Base-by-base conservation (phyloP, 2,329 filamentous ascomycete species). In the Diaporthe destruens region DNA sequence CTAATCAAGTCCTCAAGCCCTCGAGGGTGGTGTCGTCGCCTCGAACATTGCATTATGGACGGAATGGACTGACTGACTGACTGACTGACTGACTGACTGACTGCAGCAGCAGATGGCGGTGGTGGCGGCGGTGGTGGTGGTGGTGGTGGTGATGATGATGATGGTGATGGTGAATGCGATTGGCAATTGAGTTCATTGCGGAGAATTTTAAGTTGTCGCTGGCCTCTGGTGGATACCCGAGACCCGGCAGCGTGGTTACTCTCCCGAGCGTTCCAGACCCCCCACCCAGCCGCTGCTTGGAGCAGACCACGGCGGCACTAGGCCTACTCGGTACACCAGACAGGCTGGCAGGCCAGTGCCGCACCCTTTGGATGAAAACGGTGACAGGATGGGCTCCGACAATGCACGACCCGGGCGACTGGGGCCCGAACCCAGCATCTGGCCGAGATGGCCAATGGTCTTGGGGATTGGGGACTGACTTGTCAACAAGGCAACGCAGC, bases 361-460 rank as follows among this genome's bases (percentile, higher is more conserved):
- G 61, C 61, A 66, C 36, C 47, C 61, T 66, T 20, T 53, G 61
- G 61, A 66, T 47, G 32, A 66, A 66, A 66, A n/a, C 61, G 61
- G 61, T 51, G 61, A n/a, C n/a, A 39, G n/a, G n/a, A n/a, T n/a
- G n/a, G n/a, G n/a, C n/a, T n/a, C n/a, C n/a, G n/a, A n/a, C 34
- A 51, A 66, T 66, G 61, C 61, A 66, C 47, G 61, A 66, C 61
- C 61, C 61, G 47, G 51, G 44, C 47, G 32, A 39, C 61, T 53
- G 61, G 61, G 61, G 61, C 61, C 47, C 16, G 47, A 47, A 66
- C 7, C 44, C 61, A 51, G 23, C 47, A 66, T 29, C 74, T 67
- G 54, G 75, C 73, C 74, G 75, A 63, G 39, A 51, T 25, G 55
- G 75, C 74, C 39, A 16, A 68, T 53, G 32, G 12, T 12, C 14